A percentile compares a stretch with the other conserved stretches of the same genome.
These are phyloP conservation scores for Tolypocladium album DNA, from an alignment of 2,329 filamentous ascomycete species.

Conservation along the genomic window DNA sequence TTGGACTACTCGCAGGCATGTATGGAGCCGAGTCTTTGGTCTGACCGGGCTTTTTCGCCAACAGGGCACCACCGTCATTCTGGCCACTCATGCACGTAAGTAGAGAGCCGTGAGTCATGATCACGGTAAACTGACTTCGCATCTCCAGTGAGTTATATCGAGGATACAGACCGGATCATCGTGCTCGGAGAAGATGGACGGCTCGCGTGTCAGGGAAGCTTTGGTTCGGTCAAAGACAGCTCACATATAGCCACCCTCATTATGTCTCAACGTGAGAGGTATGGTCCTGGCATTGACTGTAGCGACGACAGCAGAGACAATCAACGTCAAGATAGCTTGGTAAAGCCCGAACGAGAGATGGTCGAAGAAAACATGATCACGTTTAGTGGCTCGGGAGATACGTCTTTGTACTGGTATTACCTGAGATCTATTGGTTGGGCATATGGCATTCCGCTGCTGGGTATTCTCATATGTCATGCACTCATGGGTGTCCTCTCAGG, in stretches of 20 bases:
- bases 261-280: background rate
- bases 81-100: background rate
- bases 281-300: background rate
- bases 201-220: background rate
- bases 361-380: background rate
- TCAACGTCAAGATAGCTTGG: background rate
- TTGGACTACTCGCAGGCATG: background rate
- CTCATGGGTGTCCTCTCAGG: background rate
- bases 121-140: background rate
- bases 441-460: background rate
- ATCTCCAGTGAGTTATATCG: background rate
- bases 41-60: background rate
- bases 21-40: background rate
- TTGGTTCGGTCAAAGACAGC: background rate
- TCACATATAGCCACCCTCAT: background rate
- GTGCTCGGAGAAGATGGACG: background rate
- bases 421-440: background rate
- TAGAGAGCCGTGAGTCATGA: background rate
- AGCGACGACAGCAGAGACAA: background rate
- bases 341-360: rapidly evolving
- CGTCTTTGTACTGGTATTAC: background rate
- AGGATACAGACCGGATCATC: background rate
- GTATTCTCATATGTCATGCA: background rate
- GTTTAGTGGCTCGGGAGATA: background rate
- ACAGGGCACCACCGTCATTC: background rate